Conservation (phyloP, 2,329 filamentous ascomycete genomes). For the Cladosporium sp. region DNA sequence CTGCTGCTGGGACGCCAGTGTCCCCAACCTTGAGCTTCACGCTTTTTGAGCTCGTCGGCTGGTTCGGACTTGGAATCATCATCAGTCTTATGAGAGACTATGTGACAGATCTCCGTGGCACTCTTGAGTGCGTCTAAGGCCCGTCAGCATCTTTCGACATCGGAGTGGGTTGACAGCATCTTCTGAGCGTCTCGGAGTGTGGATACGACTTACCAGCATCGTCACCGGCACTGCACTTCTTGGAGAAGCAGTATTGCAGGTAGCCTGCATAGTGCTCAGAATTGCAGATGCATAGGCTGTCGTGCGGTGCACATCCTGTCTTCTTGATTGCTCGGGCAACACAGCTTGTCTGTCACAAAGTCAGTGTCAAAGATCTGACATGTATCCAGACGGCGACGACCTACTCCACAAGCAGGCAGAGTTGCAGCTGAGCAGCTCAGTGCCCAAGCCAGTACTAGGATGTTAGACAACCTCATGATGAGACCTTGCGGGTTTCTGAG, state of each 20-base stretch:
- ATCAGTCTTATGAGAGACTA: background rate
- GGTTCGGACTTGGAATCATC: background rate
- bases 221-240: conserved; percentile 1
- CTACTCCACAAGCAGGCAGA: background rate
- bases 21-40: background rate
- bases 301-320: background rate
- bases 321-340: background rate
- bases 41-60: background rate
- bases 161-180: background rate
- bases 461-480: background rate
- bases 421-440: background rate
- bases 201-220: background rate
- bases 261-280: background rate
- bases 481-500: background rate
- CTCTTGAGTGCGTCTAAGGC: background rate
- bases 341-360: background rate
- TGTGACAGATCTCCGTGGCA: background rate
- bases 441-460: background rate
- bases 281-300: background rate
- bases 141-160: background rate
- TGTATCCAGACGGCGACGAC: background rate
- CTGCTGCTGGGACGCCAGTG: background rate
- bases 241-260: background rate
- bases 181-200: background rate
- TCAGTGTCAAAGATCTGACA: background rate